Conservation (phyloP, 768 basidiomycete species). For the Cyclocybe aegerita region DNA sequence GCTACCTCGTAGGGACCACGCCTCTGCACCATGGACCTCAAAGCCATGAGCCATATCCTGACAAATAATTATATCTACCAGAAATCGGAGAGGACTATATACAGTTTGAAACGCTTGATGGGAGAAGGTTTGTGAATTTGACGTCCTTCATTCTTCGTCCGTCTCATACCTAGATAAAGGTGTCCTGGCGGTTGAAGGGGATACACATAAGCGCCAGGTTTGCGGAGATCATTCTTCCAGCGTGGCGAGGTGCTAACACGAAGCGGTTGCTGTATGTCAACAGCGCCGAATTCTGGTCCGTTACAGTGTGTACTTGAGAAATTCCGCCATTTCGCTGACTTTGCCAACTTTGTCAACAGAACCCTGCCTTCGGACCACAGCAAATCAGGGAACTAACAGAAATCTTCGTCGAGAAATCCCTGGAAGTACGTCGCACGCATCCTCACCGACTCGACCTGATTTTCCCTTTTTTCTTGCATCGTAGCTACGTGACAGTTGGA, state of each 20-base stretch:
- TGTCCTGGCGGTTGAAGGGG: conserved; percentile 45
- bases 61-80: conserved; percentile 50
- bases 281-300: conserved; percentile 41
- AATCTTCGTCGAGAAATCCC: conserved; percentile 52
- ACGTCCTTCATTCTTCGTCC: not conserved
- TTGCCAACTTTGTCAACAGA: conserved; percentile 30
- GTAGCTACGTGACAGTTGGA: conserved; percentile 53
- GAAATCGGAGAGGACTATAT: conserved; percentile 45
- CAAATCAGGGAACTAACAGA: conserved; percentile 55
- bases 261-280: not conserved
- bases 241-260: not conserved
- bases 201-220: conserved; percentile 44
- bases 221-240: not conserved
- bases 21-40: conserved; percentile 57
- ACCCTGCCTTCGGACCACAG: conserved; percentile 61
- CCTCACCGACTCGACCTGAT: not conserved
- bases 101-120: conserved; percentile 38
- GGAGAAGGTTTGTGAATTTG: conserved; percentile 30
- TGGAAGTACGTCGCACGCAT: conserved; percentile 31
- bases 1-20: conserved; percentile 23
- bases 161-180: conserved; percentile 29
- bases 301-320: too few species aligned
- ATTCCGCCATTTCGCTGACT: too few species aligned
- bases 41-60: conserved; percentile 63
- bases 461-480: not conserved